Evolutionary conservation across 2,329 filamentous ascomycete species (phyloP).

Genomic region (Xylaria sp.): DNA sequence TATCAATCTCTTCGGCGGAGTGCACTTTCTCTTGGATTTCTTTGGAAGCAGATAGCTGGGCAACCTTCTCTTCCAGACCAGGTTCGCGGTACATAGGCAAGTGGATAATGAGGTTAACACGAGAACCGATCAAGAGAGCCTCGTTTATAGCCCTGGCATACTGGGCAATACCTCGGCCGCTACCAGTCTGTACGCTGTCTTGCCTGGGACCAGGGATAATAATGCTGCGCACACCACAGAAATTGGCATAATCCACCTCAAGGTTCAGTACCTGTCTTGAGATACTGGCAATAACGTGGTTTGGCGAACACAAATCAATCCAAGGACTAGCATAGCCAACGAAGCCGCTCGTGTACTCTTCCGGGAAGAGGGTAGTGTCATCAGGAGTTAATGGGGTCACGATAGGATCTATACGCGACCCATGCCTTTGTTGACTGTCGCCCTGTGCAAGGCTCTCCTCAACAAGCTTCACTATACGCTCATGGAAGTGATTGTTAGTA

Average conservation of each 20-base stretch:
- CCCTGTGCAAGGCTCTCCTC: conserved; percentile 64
- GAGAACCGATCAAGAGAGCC: conserved; percentile 77
- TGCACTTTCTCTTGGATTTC: conserved; percentile 50
- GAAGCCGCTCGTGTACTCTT: conserved; percentile 75
- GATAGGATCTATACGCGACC: conserved; percentile 65
- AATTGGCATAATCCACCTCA: conserved; percentile 94
- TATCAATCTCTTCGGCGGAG: conserved; percentile 68
- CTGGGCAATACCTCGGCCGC: conserved; percentile 69
- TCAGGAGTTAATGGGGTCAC: conserved; percentile 78
- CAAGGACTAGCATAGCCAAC: conserved; percentile 87
- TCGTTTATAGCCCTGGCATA: conserved; percentile 89
- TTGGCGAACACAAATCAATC: conserved; percentile 88
- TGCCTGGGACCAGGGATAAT: conserved; percentile 81
- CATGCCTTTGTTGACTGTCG: conserved; percentile 58
- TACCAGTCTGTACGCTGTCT: conserved; percentile 65
- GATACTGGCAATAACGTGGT: conserved; percentile 84
- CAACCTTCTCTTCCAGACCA: conserved; percentile 63
- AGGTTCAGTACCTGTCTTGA: conserved; percentile 91
- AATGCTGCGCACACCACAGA: conserved; percentile 88
- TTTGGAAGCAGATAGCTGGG: conserved; percentile 62
- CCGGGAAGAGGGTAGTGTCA: conserved; percentile 80
- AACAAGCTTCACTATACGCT: conserved; percentile 72
- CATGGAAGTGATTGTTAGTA: conserved; percentile 78
- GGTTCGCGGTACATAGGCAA: conserved; percentile 85
- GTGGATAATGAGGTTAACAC: conserved; percentile 83